Evolutionary conservation across 176 grass and related monocot species (phyloP).

Genomic region (Coix lacrymajobi): DNA sequence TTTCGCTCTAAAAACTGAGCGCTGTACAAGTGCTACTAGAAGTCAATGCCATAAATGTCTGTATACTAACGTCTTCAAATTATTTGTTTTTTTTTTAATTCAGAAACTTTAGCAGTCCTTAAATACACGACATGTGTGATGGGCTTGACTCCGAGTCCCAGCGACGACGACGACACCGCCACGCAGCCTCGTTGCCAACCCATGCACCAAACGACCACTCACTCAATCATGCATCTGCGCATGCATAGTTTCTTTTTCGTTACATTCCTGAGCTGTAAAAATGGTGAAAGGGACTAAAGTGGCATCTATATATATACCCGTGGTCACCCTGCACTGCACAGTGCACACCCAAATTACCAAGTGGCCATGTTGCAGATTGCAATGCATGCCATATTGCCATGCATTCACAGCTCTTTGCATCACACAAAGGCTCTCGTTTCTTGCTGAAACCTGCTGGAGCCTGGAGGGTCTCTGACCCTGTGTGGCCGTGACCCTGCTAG

Average conservation of each 20-base stretch:
- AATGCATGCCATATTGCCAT: not conserved
- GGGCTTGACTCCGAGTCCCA: slow-evolving; percentile 18
- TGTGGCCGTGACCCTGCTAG: not conserved
- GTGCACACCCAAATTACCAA: slow-evolving; percentile 2
- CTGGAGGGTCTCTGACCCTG: not conserved
- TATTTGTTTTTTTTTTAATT: too few relatives aligned
- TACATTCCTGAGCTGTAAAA: slow-evolving; percentile 35
- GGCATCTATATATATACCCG: not conserved
- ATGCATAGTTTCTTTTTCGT: not conserved
- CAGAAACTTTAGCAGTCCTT: not conserved
- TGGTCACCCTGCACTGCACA: slow-evolving; percentile 12
- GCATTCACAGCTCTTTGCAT: not conserved
- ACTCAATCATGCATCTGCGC: not conserved
- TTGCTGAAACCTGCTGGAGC: not conserved
- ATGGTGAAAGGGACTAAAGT: slow-evolving; percentile 7
- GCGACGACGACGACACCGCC: not conserved
- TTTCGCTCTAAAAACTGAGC: not conserved
- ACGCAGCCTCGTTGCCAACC: slow-evolving; percentile 3
- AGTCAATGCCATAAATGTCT: not conserved
- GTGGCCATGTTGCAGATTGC: slow-evolving; percentile 30
- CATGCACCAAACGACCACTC: slow-evolving; percentile 9
- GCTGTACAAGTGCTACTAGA: not conserved
- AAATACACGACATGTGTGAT: slow-evolving; percentile 41
- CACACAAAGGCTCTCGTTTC: not conserved
- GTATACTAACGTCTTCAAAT: not conserved